A percentile compares a stretch with the other conserved stretches of the same genome.
Evolutionary conservation across 257 asterid genomes (phyloP).

Genomic region (Capsicum pubescens): DNA sequence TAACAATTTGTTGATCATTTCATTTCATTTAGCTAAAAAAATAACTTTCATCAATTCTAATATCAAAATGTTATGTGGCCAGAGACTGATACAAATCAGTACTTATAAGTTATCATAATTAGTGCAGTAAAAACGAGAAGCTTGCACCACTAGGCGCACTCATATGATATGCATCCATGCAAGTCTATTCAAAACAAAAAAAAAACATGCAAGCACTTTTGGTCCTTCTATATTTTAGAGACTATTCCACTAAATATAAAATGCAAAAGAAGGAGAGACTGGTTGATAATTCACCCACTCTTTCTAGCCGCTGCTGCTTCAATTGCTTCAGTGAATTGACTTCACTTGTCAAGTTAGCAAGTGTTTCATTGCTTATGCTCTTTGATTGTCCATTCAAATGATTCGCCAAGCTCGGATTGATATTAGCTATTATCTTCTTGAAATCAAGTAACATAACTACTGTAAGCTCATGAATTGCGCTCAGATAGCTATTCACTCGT

Average conservation of each 20-base stretch:
- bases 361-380: conserved; percentile 74
- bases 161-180: conserved; percentile 1
- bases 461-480: conserved; percentile 62
- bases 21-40: background rate
- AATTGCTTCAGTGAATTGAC: conserved; percentile 66
- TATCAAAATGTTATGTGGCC: conserved; percentile 10
- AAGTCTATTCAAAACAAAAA: background rate
- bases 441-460: conserved; percentile 74
- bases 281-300: conserved; percentile 53
- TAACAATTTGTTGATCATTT: background rate
- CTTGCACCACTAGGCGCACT: background rate
- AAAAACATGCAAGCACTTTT: background rate
- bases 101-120: background rate
- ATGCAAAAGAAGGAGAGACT: background rate
- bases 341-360: conserved; percentile 66
- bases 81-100: background rate
- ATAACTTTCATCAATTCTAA: background rate
- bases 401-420: conserved; percentile 63
- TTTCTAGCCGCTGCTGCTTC: conserved; percentile 59
- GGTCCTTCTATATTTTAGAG: background rate
- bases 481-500: conserved; percentile 52
- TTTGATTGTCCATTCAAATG: conserved; percentile 51
- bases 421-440: conserved; percentile 59
- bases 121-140: background rate
- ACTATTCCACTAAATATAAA: conserved; percentile 16